These are phyloP conservation scores for Camellia lanceoleosa DNA, from an alignment of 148 eudicot genomes.

Conservation along the genomic window DNA sequence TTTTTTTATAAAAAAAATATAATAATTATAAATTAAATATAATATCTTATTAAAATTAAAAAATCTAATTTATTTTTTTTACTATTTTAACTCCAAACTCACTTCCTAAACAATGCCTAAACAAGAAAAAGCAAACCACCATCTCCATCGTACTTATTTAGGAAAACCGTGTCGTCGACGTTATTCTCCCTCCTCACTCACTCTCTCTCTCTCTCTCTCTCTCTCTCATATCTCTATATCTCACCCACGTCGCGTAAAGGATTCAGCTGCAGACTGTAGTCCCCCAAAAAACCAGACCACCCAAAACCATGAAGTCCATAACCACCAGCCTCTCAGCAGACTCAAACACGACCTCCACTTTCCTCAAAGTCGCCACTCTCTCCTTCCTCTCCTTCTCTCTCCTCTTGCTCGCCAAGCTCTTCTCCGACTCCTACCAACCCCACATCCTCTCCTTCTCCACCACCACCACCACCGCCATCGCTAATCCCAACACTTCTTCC, in stretches of 20 bases:
- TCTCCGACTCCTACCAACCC: constrained; percentile 20
- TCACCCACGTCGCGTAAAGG: neutral
- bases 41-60: no score
- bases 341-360: constrained; percentile 7
- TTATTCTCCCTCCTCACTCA: no score
- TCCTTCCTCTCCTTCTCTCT: constrained; percentile 46
- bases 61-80: no score
- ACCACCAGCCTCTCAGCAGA: constrained; percentile 8
- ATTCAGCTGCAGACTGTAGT: neutral
- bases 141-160: no score
- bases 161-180: no score
- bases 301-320: constrained; percentile 21
- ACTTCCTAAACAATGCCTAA: no score
- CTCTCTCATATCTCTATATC: no score
- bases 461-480: neutral
- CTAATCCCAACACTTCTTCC: neutral
- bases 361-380: constrained; percentile 38
- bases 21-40: no score
- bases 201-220: no score
- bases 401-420: constrained; percentile 38
- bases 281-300: neutral
- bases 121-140: no score
- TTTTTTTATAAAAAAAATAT: no score
- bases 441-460: constrained; percentile 9
- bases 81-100: no score